Base-by-base conservation (phyloP, 2,329 filamentous ascomycete genomes). In the Colletotrichum sp. region DNA sequence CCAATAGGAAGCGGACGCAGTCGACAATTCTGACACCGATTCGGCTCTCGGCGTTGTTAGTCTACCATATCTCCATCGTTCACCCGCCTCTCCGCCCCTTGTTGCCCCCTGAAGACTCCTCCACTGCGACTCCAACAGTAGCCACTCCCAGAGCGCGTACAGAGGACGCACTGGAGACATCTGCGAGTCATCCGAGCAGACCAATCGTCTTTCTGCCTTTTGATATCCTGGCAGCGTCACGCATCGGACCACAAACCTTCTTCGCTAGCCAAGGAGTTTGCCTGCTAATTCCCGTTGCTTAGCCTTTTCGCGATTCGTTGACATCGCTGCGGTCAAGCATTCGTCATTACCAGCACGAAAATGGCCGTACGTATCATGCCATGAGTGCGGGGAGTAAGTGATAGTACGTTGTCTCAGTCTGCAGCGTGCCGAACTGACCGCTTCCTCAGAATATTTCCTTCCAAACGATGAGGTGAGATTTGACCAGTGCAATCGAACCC, bases 281-380 rank as follows among this genome's bases (percentile, higher is more conserved):
- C n/a, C 13, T 64, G n/a, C 34, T 60, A 14, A 67, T 34, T 21
- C 9, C 7, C 30, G n/a, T 10, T 26, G 21, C 18, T 12, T 18
- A 73, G 65, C 65, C 71, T 21, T 55, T 55, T 8, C 69, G 69
- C 6, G 65, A 73, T n/a, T 63, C 65, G 14, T n/a, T 72, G n/a
- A 68, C 65, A 16, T 69, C 64, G 18, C 28, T 73, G 30, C 32
- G 71, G 43, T 84, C 84, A 0, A 86, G 84, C 68, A 84, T 86
- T 48, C 72, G 82, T 32, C 77, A 81, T n/a, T 83, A 83, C 76
- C 82, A 84, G 4, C 78, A 81, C n/a, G 85, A 86, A 68, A 84
- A 85, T 74, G 84, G 84, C 4, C 78, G 85, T 21, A 85, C 83
- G 1, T 86, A 85, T 43, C 83, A 86, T 68, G 78, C 83, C 5